Evolutionary conservation across 2,329 filamentous ascomycete species (phyloP).

Genomic region (Tolypocladium sp.): DNA sequence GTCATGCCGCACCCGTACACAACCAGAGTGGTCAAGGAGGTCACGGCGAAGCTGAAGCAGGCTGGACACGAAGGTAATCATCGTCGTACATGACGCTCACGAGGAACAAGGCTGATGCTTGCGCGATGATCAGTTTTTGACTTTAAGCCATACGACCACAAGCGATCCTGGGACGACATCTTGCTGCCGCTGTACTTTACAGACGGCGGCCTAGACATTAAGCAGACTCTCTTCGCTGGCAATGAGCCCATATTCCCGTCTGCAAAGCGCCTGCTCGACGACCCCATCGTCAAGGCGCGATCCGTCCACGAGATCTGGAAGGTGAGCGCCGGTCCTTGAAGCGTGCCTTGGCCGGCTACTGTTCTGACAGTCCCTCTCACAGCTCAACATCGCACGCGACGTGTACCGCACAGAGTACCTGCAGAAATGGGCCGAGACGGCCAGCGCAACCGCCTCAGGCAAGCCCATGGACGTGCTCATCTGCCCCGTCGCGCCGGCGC

Average conservation of each 20-base stretch:
- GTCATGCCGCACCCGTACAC: slow-evolving; percentile 53
- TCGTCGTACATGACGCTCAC: too few relatives aligned
- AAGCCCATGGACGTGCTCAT: slow-evolving; percentile 49
- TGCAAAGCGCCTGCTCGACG: slow-evolving; percentile 23
- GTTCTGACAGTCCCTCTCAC: too few relatives aligned
- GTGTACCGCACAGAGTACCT: slow-evolving; percentile 27
- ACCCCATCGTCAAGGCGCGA: slow-evolving; percentile 46
- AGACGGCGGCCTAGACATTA: slow-evolving; percentile 49
- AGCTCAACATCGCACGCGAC: slow-evolving; percentile 28
- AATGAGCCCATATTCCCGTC: slow-evolving; percentile 51
- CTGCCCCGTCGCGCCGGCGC: slow-evolving; percentile 48
- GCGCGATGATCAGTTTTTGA: slow-evolving; percentile 13
- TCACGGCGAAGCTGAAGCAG: slow-evolving; percentile 37
- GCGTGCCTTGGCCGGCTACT: too few relatives aligned
- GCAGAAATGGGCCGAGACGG: slow-evolving; percentile 26
- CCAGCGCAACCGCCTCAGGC: slow-evolving; percentile 10
- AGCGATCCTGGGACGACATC: slow-evolving; percentile 23
- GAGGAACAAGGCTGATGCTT: slow-evolving; percentile 29
- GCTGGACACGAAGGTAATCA: slow-evolving; percentile 38
- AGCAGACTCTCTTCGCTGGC: slow-evolving; percentile 36
- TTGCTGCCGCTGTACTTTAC: slow-evolving; percentile 40
- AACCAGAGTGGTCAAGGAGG: slow-evolving; percentile 43
- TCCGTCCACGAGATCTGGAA: slow-evolving; percentile 31
- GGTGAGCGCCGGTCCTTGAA: slow-evolving; percentile 9
- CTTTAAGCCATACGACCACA: slow-evolving; percentile 5